A percentile compares a stretch with the other conserved stretches of the same genome.
phyloP scores from a whole-genome alignment of 192 early-diverging fungal species.

The Entomortierella chlamydospora region DNA sequence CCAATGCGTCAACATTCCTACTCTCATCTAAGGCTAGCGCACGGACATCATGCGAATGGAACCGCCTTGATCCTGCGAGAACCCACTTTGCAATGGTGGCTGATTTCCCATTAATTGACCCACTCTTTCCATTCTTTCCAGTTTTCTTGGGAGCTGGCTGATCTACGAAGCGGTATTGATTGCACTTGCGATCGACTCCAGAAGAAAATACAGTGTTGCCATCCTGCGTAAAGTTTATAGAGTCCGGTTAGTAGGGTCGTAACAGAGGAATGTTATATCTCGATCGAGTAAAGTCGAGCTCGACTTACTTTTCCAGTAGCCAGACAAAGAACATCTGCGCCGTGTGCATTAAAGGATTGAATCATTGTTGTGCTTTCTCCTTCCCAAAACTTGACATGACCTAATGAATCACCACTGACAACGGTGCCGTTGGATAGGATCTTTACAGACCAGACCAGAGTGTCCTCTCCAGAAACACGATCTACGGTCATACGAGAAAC shows the following conservation, averaged over 20 bases:
- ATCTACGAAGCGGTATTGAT: constrained; percentile 71
- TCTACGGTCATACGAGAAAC: constrained; percentile 82
- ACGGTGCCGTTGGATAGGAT: constrained; percentile 78
- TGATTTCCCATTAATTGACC: constrained; percentile 20
- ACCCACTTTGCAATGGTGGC: constrained; percentile 74
- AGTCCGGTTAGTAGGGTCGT: background rate
- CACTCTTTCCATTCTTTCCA: constrained; percentile 30
- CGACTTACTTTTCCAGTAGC: constrained; percentile 63
- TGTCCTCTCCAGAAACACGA: constrained; percentile 74
- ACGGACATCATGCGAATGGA: constrained; percentile 95
- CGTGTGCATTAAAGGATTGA: constrained; percentile 79
- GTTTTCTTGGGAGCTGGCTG: constrained; percentile 48
- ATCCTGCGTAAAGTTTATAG: constrained; percentile 20
- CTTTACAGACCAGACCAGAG: constrained; percentile 90
- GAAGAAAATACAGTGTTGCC: constrained; percentile 85
- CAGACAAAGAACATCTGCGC: constrained; percentile 91
- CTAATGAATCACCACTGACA: constrained; percentile 92
- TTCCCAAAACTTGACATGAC: constrained; percentile 93
- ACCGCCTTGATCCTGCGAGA: constrained; percentile 84
- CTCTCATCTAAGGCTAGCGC: constrained; percentile 84
- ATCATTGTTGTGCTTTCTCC: constrained; percentile 70
- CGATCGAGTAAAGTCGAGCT: background rate
- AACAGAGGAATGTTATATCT: background rate
- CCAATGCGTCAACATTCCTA: constrained; percentile 72
- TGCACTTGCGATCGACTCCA: constrained; percentile 91